Percentiles rank a stretch among this genome's conserved stretches.
These are phyloP conservation scores for Claviceps sp. DNA, from an alignment of 2,329 filamentous ascomycete genomes.

Conservation along the genomic window DNA sequence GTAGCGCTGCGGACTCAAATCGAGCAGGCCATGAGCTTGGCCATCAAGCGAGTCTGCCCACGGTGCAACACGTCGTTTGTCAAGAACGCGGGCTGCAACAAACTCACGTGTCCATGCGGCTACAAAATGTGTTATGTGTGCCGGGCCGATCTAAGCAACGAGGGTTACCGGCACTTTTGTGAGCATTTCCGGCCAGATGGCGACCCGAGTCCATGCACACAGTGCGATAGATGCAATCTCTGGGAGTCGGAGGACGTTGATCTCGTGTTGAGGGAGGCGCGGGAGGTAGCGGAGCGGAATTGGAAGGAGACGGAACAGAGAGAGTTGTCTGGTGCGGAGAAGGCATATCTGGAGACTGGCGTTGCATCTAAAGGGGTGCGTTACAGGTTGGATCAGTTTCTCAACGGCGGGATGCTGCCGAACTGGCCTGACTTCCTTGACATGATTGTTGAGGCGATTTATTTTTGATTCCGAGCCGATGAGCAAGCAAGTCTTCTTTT, in stretches of 20 bases:
- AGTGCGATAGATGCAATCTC: conserved; percentile 72
- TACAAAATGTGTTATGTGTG: conserved; percentile 99
- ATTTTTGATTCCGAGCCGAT: not conserved
- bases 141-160: conserved; percentile 56
- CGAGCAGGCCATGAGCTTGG: conserved; percentile 84
- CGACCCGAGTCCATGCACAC: conserved; percentile 54
- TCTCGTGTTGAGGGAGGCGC: conserved; percentile 51
- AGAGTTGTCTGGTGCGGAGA: conserved; percentile 40
- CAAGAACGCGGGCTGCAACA: conserved; percentile 91
- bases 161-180: conserved; percentile 90
- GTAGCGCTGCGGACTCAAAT: conserved; percentile 77
- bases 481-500: not conserved
- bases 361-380: conserved; percentile 19
- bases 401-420: conserved; percentile 23
- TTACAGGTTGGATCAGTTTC: conserved; percentile 18
- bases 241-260: conserved; percentile 66
- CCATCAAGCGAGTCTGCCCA: conserved; percentile 89
- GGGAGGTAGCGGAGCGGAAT: conserved; percentile 55
- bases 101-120: conserved; percentile 86
- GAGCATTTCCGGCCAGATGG: conserved; percentile 82
- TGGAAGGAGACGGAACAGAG: conserved; percentile 55
- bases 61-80: conserved; percentile 85
- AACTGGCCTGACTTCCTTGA: conserved; percentile 31
- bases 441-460: conserved; percentile 24
- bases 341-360: conserved; percentile 43